Conservation (phyloP, 768 basidiomycete species). For the Termitomyces sp. region DNA sequence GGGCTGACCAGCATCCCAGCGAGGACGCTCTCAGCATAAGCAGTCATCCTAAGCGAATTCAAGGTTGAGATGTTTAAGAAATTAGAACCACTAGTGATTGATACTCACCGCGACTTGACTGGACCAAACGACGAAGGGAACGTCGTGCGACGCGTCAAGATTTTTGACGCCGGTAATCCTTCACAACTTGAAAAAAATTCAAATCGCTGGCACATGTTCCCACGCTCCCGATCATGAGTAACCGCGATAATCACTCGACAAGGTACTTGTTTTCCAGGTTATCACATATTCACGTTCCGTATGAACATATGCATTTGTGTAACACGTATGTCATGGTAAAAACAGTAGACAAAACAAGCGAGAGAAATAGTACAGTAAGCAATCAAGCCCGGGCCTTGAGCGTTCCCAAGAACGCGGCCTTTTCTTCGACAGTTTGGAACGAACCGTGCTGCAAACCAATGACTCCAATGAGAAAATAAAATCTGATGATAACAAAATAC, state of each 20-base stretch:
- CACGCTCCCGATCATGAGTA: conserved; percentile 12
- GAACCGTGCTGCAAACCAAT: conserved; percentile 69
- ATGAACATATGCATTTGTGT: conserved; percentile 10
- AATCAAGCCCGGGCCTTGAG: conserved; percentile 79
- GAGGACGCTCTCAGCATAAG: conserved; percentile 84
- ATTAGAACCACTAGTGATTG: background rate
- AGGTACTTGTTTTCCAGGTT: too few species aligned
- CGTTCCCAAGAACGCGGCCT: conserved; percentile 88
- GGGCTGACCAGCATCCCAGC: conserved; percentile 43
- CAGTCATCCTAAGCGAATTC: conserved; percentile 60
- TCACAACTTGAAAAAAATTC: conserved; percentile 1
- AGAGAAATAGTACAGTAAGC: conserved; percentile 26
- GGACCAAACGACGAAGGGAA: conserved; percentile 22
- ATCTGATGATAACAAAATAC: conserved; percentile 20
- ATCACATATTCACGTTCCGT: background rate
- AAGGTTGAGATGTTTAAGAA: background rate
- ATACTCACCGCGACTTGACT: conserved; percentile 42
- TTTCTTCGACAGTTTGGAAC: conserved; percentile 97
- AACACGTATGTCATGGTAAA: conserved; percentile 33
- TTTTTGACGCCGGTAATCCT: background rate
- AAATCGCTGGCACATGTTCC: conserved; percentile 6
- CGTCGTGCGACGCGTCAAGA: conserved; percentile 27
- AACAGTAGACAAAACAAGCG: conserved; percentile 26
- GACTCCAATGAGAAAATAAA: background rate
- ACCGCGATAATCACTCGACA: background rate